Conservation (phyloP, 805 yeast genomes). For the Yamadazyma tumulicola region DNA sequence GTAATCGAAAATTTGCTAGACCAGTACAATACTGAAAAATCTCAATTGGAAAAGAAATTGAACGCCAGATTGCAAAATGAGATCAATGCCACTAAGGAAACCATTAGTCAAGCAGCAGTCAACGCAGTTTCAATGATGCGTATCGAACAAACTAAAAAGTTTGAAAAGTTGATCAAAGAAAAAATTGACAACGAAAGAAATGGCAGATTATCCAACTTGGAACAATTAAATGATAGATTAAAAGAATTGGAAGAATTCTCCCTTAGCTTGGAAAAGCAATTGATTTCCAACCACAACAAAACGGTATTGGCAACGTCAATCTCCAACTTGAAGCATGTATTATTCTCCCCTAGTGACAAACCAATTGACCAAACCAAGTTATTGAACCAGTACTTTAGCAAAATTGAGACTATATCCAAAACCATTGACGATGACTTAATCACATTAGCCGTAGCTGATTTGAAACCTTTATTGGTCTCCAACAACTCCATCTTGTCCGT, state of each 20-base stretch:
- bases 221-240: constrained; percentile 53
- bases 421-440: constrained; percentile 33
- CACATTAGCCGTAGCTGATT: constrained; percentile 27
- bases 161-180: constrained; percentile 30
- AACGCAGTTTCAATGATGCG: constrained; percentile 68
- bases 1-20: constrained; percentile 55
- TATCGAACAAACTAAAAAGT: constrained; percentile 60
- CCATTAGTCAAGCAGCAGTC: constrained; percentile 66
- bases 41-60: constrained; percentile 57
- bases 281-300: constrained; percentile 32
- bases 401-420: constrained; percentile 15
- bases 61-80: constrained; percentile 57
- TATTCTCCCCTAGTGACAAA: constrained; percentile 15
- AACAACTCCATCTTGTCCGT: constrained; percentile 62
- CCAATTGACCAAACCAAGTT: constrained; percentile 23
- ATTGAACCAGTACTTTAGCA: constrained; percentile 38
- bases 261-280: constrained; percentile 37
- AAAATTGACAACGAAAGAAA: constrained; percentile 50
- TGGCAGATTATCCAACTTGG: constrained; percentile 70
- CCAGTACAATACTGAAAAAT: constrained; percentile 61
- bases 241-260: constrained; percentile 54
- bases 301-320: constrained; percentile 28
- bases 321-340: constrained; percentile 29
- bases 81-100: constrained; percentile 61
- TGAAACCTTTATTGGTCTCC: constrained; percentile 34